A percentile compares a stretch with the other conserved stretches of the same genome.
Conservation (phyloP, 805 yeast genomes). For the Metschnikowia cerradonensis region DNA sequence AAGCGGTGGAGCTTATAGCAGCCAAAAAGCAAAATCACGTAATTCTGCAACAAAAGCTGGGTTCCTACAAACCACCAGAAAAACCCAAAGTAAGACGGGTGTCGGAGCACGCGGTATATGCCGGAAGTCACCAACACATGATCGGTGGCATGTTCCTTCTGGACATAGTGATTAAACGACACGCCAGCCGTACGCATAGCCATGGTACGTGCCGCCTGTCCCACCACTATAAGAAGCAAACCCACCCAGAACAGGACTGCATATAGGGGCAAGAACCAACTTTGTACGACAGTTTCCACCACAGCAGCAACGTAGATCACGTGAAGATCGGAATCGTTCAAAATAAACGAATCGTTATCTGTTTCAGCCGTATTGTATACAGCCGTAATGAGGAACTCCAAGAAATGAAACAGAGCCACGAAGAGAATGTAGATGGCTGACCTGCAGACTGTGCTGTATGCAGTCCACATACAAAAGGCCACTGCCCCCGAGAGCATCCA, state of each 20-base stretch:
- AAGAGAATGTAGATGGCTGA: constrained; percentile 8
- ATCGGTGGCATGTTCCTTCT: constrained; percentile 42
- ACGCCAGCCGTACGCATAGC: constrained; percentile 89
- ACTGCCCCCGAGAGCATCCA: constrained; percentile 12
- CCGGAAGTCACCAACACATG: constrained; percentile 76
- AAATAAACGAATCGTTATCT: constrained; percentile 52
- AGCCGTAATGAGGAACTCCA: constrained; percentile 82
- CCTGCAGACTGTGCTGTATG: constrained; percentile 1
- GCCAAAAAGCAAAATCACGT: constrained; percentile 54
- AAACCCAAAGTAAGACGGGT: constrained; percentile 90
- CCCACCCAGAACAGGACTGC: constrained; percentile 37
- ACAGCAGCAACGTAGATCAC: constrained; percentile 18
- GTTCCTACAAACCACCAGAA: constrained; percentile 92
- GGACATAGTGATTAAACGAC: constrained; percentile 81
- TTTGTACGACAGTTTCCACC: constrained; percentile 11
- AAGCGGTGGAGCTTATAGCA: constrained; percentile 59
- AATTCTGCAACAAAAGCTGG: constrained; percentile 67
- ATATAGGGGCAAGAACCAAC: constrained; percentile 1
- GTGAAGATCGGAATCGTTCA: constrained; percentile 30
- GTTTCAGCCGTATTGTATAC: constrained; percentile 62
- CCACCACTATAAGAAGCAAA: constrained; percentile 42
- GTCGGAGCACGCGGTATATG: constrained; percentile 63
- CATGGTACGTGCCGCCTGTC: constrained; percentile 64
- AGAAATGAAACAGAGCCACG: constrained; percentile 61
- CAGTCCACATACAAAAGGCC: not conserved